Evolutionary conservation across 129 eudicot species (phyloP).

Genomic region (Dittrichia graveolens): DNA sequence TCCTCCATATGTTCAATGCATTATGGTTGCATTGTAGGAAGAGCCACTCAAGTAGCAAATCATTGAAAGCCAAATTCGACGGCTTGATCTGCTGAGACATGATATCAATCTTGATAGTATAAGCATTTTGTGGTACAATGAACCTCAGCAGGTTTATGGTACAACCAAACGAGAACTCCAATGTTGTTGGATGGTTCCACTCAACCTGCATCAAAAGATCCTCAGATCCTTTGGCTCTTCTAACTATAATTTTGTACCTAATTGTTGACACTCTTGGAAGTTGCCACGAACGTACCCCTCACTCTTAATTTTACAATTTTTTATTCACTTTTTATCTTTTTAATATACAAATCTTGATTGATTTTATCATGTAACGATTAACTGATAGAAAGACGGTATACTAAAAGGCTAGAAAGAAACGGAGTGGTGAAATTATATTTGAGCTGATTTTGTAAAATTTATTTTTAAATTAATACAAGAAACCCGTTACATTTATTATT

Average conservation of each 20-base stretch:
- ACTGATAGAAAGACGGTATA: too few relatives aligned
- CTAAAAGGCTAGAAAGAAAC: too few relatives aligned
- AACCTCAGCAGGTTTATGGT: conserved; percentile 27
- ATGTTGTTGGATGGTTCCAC: conserved; percentile 34
- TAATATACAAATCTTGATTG: too few relatives aligned
- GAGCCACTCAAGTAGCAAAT: conserved; percentile 28
- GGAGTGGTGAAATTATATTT: too few relatives aligned
- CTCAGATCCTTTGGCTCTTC: conserved; percentile 37
- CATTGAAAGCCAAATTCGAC: conserved; percentile 25
- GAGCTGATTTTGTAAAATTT: too few relatives aligned
- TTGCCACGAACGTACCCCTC: conserved; percentile 33
- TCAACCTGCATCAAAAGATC: conserved; percentile 32
- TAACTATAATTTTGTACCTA: conserved; percentile 39
- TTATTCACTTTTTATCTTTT: neutral
- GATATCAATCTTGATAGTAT: conserved; percentile 39
- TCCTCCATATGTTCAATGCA: conserved; percentile 21
- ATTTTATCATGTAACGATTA: too few relatives aligned
- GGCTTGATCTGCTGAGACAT: conserved; percentile 35
- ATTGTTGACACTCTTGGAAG: conserved; percentile 34
- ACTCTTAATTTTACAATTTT: neutral
- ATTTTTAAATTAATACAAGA: too few relatives aligned
- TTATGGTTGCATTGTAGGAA: conserved; percentile 20
- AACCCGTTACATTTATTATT: neutral
- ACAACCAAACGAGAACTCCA: conserved; percentile 38
- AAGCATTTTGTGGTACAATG: conserved; percentile 30